A percentile compares a stretch with the other conserved stretches of the same genome.
phyloP scores from a whole-genome alignment of 495 filamentous ascomycete genomes.

The Tuber brumale region DNA sequence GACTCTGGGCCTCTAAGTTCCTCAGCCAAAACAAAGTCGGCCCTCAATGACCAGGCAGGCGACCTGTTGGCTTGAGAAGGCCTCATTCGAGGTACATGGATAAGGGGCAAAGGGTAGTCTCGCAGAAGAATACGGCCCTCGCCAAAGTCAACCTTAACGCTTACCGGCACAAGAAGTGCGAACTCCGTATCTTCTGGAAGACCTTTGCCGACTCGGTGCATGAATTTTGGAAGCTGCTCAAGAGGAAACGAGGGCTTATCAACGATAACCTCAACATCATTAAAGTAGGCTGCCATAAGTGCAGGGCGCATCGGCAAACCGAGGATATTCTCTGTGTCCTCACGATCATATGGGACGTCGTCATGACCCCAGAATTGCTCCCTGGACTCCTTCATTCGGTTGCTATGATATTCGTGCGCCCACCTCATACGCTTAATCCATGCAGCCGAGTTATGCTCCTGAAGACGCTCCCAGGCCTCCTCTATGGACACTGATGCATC shows the following conservation, averaged over 20 bases:
- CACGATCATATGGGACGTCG: constrained; percentile 68
- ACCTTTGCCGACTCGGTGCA: constrained; percentile 86
- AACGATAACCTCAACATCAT: constrained; percentile 74
- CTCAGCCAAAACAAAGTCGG: constrained; percentile 95
- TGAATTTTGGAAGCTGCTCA: constrained; percentile 68
- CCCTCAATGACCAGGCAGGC: constrained; percentile 74
- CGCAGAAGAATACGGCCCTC: constrained; percentile 77
- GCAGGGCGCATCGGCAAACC: constrained; percentile 80
- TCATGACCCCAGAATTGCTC: constrained; percentile 76
- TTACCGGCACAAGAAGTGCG: constrained; percentile 80
- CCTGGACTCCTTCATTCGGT: constrained; percentile 70
- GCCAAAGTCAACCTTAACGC: constrained; percentile 81
- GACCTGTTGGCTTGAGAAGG: constrained; percentile 70
- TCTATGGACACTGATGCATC: constrained; percentile 62
- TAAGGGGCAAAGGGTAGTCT: constrained; percentile 86
- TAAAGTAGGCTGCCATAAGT: constrained; percentile 71
- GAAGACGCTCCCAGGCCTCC: constrained; percentile 66
- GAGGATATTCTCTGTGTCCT: constrained; percentile 78
- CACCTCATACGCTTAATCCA: constrained; percentile 91
- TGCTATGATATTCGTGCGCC: constrained; percentile 60
- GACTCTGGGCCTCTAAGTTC: constrained; percentile 76
- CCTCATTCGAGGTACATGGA: constrained; percentile 82
- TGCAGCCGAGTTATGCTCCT: constrained; percentile 73
- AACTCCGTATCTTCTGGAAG: constrained; percentile 90
- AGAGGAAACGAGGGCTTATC: constrained; percentile 92